Evolutionary conservation across 2,329 filamentous ascomycete genomes (phyloP), one percentile per base, ranked within the genome.

Genomic region (Arthrobotrys sphaeroides): DNA sequence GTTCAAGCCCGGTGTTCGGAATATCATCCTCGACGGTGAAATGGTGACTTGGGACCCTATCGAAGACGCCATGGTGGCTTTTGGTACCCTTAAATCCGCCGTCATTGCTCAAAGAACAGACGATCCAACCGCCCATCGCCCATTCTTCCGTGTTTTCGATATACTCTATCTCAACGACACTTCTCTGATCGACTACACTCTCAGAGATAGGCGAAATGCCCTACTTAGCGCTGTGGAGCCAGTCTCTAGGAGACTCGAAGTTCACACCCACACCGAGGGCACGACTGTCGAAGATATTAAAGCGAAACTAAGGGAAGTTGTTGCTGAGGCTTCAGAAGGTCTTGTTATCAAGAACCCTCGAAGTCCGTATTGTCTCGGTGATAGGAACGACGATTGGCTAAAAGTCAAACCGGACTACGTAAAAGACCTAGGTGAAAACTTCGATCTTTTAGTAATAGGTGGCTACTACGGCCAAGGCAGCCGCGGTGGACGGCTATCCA

Each of bases 331-430:
- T 0, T 77, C 65, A 26, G 73, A 72, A 42, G 65, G 67, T 47
- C 61, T 77, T 28, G 66, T 77, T 40, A 77, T 77, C 43, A 72
- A 99, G 84, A 98, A 97, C 77, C 95, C 95, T 5, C 87, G 90
- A 3, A 96, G 94, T 0, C 87, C 88, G 80, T 99, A 99, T 81
- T 87, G 89, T 5, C 86, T 98, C 7, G 97, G 96, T 80, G 91
- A 92, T 78, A 90, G 95, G 53, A 95, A 96, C 80, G 92, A 96
- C 79, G 92, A 97, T 82, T 99, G 95, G 95, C 90, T 97, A 83
- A 99, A 99, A 82, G 94, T 99, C 6, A 99, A 99, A 80, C 95
- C 95, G 0, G 95, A 99, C 78, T 99, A 99, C 82, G 97, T 98
- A 94, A 90, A 90, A 1, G 94, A 97, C 77, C 97, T 95, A 81